Evolutionary conservation across 2,329 filamentous ascomycete genomes (phyloP), one percentile per base, ranked within the genome.

Genomic region (Elsinoe arachidis): DNA sequence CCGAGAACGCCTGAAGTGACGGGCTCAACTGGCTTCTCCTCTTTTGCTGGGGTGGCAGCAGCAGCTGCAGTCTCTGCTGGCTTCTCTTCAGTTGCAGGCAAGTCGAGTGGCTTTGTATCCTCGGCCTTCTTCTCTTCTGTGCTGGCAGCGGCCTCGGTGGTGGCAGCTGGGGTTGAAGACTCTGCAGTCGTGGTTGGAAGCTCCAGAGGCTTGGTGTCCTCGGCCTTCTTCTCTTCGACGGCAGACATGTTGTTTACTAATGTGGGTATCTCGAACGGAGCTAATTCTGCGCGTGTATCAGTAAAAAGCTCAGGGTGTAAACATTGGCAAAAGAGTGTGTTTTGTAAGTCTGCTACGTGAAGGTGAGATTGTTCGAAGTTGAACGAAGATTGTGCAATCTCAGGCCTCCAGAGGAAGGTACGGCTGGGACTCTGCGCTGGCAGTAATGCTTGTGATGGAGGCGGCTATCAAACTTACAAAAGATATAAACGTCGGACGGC

Each of bases 1-100:
- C 88, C 87, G 56, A 97, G 82, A 65, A 83, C 78, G 61, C 91
- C 92, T 74, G 95, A 90, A 72, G 87, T 86, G 61, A 92, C 80
- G 61, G 88, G 86, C 75, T 85, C 84, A 55, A 72, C 69, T 60
- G 73, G 72, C 70, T 78, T 75, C 66, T 76, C 73, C 59, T 70
- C 68, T 58, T 73, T 72, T 14, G 65, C 66, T 30, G 68, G 82
- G 52, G 67, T 68, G 59, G 72, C 72, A 67, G 74, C 73, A 64
- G 73, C 70, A 60, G 68, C 65, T 58, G 72, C 70, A 10, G 62
- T 63, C 35, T 65, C 61, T 61, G 69, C 69, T 17, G 59, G 63
- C 61, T 73, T 68, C 58, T 69, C 65, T 19, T 23, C 41, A 46
- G 19, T 26, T 30, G 49, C 33, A 10, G 49, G 33, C 26, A 38